Percentiles rank a stretch among this genome's conserved stretches.
Conservation (phyloP, 805 yeast genomes). For the Metschnikowia picachoensis region DNA sequence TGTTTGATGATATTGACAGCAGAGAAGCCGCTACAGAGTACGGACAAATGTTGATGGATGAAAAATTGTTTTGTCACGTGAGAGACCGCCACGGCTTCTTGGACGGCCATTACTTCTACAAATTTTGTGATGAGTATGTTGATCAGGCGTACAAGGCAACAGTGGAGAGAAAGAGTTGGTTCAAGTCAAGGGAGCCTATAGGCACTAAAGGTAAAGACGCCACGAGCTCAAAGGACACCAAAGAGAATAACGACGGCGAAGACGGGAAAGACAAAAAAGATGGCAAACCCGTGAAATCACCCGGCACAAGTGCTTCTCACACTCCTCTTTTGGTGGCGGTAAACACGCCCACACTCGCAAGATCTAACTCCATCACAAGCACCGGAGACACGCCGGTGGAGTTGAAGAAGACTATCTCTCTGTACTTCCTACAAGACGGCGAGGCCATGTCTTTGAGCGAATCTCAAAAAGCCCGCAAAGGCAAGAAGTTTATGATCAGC, state of each 20-base stretch:
- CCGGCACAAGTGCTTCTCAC: not conserved
- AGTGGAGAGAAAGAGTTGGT: constrained; percentile 27
- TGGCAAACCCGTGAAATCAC: constrained; percentile 2
- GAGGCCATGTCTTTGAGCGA: constrained; percentile 18
- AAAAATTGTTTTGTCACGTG: constrained; percentile 74
- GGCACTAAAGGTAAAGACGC: constrained; percentile 4
- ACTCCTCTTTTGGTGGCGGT: constrained; percentile 7
- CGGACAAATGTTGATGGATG: constrained; percentile 75
- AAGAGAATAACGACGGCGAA: not conserved
- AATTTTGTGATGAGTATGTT: constrained; percentile 54
- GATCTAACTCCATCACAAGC: constrained; percentile 24
- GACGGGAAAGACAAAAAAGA: not conserved
- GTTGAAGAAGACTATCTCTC: constrained; percentile 13
- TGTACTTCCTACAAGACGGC: constrained; percentile 12
- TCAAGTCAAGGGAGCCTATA: constrained; percentile 15
- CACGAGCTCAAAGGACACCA: not conserved
- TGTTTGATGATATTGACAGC: constrained; percentile 72
- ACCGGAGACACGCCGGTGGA: constrained; percentile 3
- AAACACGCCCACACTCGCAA: constrained; percentile 15
- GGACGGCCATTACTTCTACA: constrained; percentile 92
- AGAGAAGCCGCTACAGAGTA: constrained; percentile 79
- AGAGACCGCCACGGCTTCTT: constrained; percentile 77
- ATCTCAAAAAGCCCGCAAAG: constrained; percentile 19
- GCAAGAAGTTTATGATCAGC: constrained; percentile 55
- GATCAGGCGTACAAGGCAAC: constrained; percentile 26